Percentiles rank a stretch among this genome's conserved stretches.
Evolutionary conservation across 2,329 filamentous ascomycete genomes (phyloP).

Genomic region (Cladorrhinum sp.): DNA sequence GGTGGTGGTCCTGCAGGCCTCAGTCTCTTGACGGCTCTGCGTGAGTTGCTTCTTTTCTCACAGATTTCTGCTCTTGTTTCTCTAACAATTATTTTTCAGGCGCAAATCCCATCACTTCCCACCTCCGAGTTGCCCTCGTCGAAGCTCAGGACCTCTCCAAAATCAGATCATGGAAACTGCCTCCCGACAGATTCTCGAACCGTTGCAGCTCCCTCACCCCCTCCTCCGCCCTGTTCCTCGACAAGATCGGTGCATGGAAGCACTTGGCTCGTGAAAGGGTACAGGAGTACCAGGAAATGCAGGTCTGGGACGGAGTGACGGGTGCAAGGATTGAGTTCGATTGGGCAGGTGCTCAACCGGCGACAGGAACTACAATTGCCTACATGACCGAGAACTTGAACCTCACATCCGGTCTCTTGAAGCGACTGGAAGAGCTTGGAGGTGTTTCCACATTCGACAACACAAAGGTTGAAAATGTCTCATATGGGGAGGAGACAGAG

Average conservation of each 20-base stretch:
- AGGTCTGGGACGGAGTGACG: slow-evolving; percentile 95
- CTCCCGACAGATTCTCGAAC: slow-evolving; percentile 75
- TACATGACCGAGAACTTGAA: slow-evolving; percentile 98
- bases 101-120: slow-evolving; percentile 69
- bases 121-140: slow-evolving; percentile 80
- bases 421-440: slow-evolving; percentile 66
- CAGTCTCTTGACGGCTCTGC: slow-evolving; percentile 73
- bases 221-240: slow-evolving; percentile 76
- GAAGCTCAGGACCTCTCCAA: slow-evolving; percentile 83
- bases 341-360: slow-evolving; percentile 51
- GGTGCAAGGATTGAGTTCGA: slow-evolving; percentile 88
- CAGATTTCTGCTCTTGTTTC: not conserved
- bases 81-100: slow-evolving; percentile 45
- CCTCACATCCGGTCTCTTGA: slow-evolving; percentile 73
- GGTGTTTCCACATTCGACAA: slow-evolving; percentile 70
- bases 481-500: slow-evolving; percentile 65
- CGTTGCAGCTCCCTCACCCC: slow-evolving; percentile 94
- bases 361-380: slow-evolving; percentile 64
- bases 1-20: slow-evolving; percentile 87
- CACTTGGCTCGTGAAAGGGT: slow-evolving; percentile 70
- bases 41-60: slow-evolving; percentile 45
- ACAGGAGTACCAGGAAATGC: slow-evolving; percentile 92
- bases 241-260: slow-evolving; percentile 80
- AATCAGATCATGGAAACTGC: slow-evolving; percentile 63
- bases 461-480: slow-evolving; percentile 75